Evolutionary conservation across 352 stramenopile species (phyloP).

Genomic region (Pythium biforme): DNA sequence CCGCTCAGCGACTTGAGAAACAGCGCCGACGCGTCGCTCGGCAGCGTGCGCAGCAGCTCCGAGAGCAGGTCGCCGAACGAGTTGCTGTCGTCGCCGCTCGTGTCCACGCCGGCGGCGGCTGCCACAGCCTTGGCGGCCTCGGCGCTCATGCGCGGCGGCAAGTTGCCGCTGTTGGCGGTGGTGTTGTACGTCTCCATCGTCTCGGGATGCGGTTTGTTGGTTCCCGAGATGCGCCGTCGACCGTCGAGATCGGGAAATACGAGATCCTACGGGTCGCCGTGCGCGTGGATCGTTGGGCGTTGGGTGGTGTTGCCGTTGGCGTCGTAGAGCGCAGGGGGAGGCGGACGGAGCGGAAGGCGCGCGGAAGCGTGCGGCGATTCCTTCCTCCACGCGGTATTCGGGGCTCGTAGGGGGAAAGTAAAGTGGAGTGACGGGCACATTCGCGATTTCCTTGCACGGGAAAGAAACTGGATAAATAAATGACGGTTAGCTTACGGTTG

Average conservation of each 20-base stretch:
- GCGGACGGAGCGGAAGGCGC: not conserved
- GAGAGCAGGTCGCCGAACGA: slow-evolving; percentile 76
- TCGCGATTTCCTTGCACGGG: not conserved
- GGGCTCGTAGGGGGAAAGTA: not conserved
- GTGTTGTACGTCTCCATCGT: not conserved
- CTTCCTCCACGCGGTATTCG: not conserved
- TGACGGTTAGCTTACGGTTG: slow-evolving; percentile 1
- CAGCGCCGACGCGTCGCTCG: slow-evolving; percentile 61
- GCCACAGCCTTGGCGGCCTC: slow-evolving; percentile 25
- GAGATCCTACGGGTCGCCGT: not conserved
- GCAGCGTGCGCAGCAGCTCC: slow-evolving; percentile 70
- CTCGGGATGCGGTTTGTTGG: not conserved
- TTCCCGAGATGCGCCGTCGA: slow-evolving; percentile 6
- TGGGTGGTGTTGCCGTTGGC: not conserved
- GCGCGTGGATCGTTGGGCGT: not conserved
- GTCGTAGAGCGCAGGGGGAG: not conserved
- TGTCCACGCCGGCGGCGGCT: slow-evolving; percentile 20
- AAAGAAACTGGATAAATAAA: not conserved
- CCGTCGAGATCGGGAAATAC: slow-evolving; percentile 18
- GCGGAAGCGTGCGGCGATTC: not conserved
- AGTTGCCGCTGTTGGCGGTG: not conserved
- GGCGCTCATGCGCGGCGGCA: slow-evolving; percentile 18
- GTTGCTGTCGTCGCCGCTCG: slow-evolving; percentile 29
- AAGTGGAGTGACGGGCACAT: too few species aligned
- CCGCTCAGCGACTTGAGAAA: slow-evolving; percentile 80